Base-by-base conservation (phyloP, 73 alveolate species). In the Paramecium sonneborni region DNA sequence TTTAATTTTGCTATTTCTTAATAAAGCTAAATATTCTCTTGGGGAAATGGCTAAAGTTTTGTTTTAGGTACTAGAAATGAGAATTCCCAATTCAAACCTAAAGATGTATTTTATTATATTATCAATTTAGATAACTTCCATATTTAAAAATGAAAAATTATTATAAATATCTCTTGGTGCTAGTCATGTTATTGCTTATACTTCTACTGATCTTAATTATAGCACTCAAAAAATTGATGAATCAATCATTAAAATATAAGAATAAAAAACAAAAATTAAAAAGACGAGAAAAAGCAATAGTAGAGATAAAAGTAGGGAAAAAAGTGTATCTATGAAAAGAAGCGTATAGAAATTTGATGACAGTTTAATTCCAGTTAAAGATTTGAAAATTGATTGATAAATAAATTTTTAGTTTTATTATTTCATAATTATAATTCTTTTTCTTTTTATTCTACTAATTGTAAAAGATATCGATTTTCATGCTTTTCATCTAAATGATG, bases 21-120 rank as follows among this genome's bases (percentile, higher is more conserved):
- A 39, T 6, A 76, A 34, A 57, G 70, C 3, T 20, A 70, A 43
- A 11, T 62, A 21, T 88, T 26, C 30, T 68, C 94, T 43, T 88
- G 94, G 94, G 94, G 94, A 68, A 56, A 56, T 30, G 94, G 94
- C 5, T 62, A 76, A 20, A 88, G 74, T 39, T 88, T 24, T 70
- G 94, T 88, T 0, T 28, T 88, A 5, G 94, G 91, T 9, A 88
- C 85, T 72, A 57, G 94, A 37, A 69, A 88, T 26, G 94, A 88
- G 46, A 85, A 88, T 35, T 48, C 68, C 18, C 67, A 43, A 26
- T 76, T 57, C 41, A 85, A 88, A 32, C 90, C 90, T 0, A 43
- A 18, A 24, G 74, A 79, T 21, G 90, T 79, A 79, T 5, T 2
- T 23, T 6, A 9, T 18, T 43, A 18, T 43, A 9, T 39, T 4